Conservation (phyloP, 2,329 filamentous ascomycete species). For the Sporothrix protearum region DNA sequence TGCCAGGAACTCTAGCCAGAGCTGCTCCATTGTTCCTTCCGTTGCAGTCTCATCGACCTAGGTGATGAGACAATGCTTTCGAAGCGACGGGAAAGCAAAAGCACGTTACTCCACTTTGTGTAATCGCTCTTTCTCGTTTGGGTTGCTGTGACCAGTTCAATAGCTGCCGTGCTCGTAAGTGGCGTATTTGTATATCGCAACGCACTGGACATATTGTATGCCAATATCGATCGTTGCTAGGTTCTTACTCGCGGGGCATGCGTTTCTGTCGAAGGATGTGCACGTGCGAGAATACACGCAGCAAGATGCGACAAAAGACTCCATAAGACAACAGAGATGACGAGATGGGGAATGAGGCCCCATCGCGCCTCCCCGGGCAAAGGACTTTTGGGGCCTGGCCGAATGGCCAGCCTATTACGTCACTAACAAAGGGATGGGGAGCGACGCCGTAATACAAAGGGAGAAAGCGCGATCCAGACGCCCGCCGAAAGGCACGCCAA, state of each 20-base stretch:
- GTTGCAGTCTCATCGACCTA: too few relatives aligned
- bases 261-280: neutral
- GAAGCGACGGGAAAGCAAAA: neutral
- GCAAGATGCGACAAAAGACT: neutral
- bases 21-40: neutral
- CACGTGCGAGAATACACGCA: neutral
- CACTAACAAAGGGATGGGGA: conserved; percentile 9
- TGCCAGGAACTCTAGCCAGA: neutral
- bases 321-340: neutral
- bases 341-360: neutral
- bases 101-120: neutral
- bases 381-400: neutral
- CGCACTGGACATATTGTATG: too few relatives aligned
- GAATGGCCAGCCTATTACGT: conserved; percentile 17
- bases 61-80: neutral
- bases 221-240: too few relatives aligned
- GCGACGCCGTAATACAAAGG: neutral
- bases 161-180: neutral
- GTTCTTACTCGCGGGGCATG: neutral
- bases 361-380: neutral
- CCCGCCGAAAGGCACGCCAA: neutral
- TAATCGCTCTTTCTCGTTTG: neutral
- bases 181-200: too few relatives aligned
- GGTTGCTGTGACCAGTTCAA: neutral
- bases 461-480: conserved; percentile 1